Percentiles rank a stretch among this genome's conserved stretches.
phyloP scores from a whole-genome alignment of 2,329 filamentous ascomycete genomes.

The Aspergillus fijiensis region DNA sequence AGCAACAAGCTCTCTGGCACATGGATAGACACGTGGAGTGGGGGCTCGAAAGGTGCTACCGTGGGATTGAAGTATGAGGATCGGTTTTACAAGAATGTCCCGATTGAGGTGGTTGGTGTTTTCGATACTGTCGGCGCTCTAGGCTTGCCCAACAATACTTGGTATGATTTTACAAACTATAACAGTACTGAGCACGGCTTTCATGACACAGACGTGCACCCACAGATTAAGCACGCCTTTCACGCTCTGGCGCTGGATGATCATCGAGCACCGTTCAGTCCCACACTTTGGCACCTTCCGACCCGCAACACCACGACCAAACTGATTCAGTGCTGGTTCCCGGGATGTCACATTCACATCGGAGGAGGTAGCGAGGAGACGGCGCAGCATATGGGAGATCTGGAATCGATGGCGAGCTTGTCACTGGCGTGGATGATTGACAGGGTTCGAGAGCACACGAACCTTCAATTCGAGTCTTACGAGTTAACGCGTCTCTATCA shows the following conservation, averaged over 20 bases:
- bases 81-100: not conserved
- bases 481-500: not conserved
- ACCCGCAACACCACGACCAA: constrained; percentile 22
- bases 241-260: constrained; percentile 43
- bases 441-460: constrained; percentile 18
- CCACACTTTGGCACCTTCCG: constrained; percentile 54
- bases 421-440: constrained; percentile 26
- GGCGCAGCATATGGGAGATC: constrained; percentile 19
- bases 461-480: not conserved
- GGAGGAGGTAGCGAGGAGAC: constrained; percentile 48
- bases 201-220: constrained; percentile 14
- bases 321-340: constrained; percentile 58
- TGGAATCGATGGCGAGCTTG: constrained; percentile 27
- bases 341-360: constrained; percentile 54
- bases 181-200: not conserved
- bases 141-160: constrained; percentile 29
- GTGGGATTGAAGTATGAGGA: not conserved
- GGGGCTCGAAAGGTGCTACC: not conserved
- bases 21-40: not conserved
- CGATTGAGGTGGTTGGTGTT: constrained; percentile 32
- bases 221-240: constrained; percentile 39
- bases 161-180: not conserved
- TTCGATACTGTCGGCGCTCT: constrained; percentile 36
- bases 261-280: constrained; percentile 47
- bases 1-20: no score